Conservation (phyloP, 169 alveolate genomes). For the Plasmodium knowlesi region DNA sequence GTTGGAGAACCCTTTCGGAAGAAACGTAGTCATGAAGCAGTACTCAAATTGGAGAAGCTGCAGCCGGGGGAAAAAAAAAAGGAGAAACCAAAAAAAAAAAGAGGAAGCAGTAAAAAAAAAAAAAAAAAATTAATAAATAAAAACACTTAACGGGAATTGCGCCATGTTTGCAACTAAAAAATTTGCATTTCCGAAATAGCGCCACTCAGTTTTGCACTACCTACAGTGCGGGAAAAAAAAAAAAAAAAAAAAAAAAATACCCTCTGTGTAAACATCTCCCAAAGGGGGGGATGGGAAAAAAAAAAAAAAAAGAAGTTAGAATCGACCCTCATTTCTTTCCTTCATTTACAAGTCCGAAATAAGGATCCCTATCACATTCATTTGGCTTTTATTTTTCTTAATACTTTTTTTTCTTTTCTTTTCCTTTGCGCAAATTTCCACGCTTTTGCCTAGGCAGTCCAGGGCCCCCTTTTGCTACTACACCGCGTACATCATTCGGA, state of each 20-base stretch:
- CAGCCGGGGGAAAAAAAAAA: background rate
- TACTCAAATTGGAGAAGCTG: background rate
- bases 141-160: background rate
- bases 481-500: background rate
- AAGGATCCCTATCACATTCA: background rate
- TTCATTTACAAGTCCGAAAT: background rate
- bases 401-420: background rate
- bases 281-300: background rate
- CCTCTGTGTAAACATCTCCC: background rate
- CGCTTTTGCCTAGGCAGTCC: background rate
- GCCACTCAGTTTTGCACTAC: background rate
- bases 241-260: conserved; percentile 13
- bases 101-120: background rate
- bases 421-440: background rate
- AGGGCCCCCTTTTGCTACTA: background rate
- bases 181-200: background rate
- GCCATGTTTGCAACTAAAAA: background rate
- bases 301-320: background rate
- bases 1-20: background rate
- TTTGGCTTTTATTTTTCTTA: background rate
- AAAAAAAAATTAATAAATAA: background rate
- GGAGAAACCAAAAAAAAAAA: background rate
- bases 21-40: background rate
- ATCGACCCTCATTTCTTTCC: background rate
- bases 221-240: background rate